Base-by-base conservation (phyloP, 768 basidiomycete species). In the Trametopsis cervina region DNA sequence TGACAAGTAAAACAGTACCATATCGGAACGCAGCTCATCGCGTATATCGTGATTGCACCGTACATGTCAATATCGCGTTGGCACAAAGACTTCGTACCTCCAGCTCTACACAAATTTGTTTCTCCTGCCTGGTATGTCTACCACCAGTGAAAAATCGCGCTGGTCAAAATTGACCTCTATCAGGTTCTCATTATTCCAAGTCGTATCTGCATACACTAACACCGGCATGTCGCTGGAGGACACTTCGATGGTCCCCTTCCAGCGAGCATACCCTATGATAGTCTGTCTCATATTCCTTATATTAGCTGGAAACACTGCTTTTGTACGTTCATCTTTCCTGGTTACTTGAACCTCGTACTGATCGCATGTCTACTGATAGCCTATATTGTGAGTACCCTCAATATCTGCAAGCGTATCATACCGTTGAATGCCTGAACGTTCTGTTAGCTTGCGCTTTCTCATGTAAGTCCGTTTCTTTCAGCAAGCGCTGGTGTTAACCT, bases 241-340 rank as follows among this genome's bases (percentile, higher is more conserved):
- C 64, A 72, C 78, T 52, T 94, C 89, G 11, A 90, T 99, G 91
- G 44, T 95, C 2, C 93, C 92, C 0, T 97, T 96, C 64, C 89
- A 92, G 60, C 71, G 60, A 18, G 93, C 91, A 15, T 92, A 90
- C 59, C 77, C 81, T 2, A 83, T 91, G 83, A 79, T 91, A 47
- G 41, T 89, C 23, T 61, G 80, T 44, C 69, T 92, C 74, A 71
- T 80, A 0, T 66, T 92, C 40, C 67, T 89, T 21, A 85, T 97
- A 53, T 64, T 97, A 40, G 92, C 90, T 42, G 95, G 95, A 9
- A 97, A 98, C 61, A 96, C 93, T 38, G 85, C 80, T 20, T 95
- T 90, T 59, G 93, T 95, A 58, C 74, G 91, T 84, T 12, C n/a
- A 15, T 33, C 40, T 24, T 40, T 27, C 7, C 18, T 45, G 37